Conservation (phyloP, 1,284 basidiomycete species). For the Ustilago crameri region DNA sequence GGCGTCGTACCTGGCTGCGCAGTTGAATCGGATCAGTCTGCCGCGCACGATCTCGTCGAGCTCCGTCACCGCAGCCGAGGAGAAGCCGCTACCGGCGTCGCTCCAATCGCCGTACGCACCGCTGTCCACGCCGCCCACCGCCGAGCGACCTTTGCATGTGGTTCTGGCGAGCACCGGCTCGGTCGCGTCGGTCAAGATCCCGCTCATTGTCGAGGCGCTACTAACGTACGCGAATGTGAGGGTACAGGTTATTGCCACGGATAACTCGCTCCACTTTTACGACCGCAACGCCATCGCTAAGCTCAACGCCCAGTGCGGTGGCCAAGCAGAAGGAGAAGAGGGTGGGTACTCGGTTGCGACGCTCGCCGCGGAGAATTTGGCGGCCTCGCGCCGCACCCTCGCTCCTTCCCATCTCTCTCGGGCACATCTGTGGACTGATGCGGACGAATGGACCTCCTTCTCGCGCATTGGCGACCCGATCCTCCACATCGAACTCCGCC, state of each 20-base stretch:
- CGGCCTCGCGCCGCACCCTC: conserved; percentile 18
- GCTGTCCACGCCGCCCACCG: conserved; percentile 45
- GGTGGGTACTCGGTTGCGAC: conserved; percentile 25
- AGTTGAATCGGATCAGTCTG: conserved; percentile 5
- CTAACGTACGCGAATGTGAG: conserved; percentile 77
- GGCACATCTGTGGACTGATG: conserved; percentile 83
- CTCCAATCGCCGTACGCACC: conserved; percentile 56
- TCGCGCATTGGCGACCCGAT: conserved; percentile 88
- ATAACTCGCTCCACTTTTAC: conserved; percentile 82
- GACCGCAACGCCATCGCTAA: conserved; percentile 71
- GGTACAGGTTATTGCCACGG: conserved; percentile 86
- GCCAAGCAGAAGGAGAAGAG: background rate
- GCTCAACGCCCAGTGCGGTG: conserved; percentile 2
- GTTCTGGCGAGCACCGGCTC: conserved; percentile 89
- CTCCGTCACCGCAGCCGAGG: background rate
- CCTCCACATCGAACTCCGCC: conserved; percentile 88
- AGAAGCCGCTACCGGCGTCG: conserved; percentile 43
- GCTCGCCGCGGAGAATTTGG: conserved; percentile 49
- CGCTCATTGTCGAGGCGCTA: conserved; percentile 84
- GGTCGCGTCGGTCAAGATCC: conserved; percentile 92
- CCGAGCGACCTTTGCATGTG: conserved; percentile 72
- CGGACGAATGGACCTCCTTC: conserved; percentile 84
- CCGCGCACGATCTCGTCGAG: background rate
- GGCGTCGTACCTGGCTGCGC: conserved; percentile 11
- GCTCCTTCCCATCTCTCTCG: conserved; percentile 4